Percentiles rank a stretch among this genome's conserved stretches.
Conservation (phyloP, 208 protist genomes). For the Leishmania lainsoni region DNA sequence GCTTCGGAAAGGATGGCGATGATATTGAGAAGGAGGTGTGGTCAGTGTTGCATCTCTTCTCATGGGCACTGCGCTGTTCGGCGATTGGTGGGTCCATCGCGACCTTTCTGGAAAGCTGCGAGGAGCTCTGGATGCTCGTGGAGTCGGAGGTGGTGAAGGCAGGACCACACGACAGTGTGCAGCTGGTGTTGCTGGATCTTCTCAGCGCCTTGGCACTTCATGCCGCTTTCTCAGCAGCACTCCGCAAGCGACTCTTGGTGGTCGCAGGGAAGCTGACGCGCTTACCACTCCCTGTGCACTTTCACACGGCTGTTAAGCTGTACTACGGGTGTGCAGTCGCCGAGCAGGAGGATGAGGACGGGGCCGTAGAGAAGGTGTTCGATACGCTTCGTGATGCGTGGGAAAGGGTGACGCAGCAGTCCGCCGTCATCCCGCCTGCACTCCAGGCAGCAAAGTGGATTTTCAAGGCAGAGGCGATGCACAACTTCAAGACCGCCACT, state of each 20-base stretch:
- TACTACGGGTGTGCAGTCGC: constrained; percentile 28
- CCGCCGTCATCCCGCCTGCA: constrained; percentile 1
- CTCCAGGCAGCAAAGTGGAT: constrained; percentile 23
- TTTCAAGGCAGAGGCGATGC: constrained; percentile 4
- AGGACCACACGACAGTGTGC: constrained; percentile 17
- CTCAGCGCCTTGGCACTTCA: constrained; percentile 29
- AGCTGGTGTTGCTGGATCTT: constrained; percentile 29
- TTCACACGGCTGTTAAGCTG: constrained; percentile 24
- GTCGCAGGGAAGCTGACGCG: constrained; percentile 15
- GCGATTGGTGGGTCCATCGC: constrained; percentile 6
- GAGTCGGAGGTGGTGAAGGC: constrained; percentile 10
- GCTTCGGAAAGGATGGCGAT: constrained; percentile 19
- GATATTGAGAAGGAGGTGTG: constrained; percentile 28
- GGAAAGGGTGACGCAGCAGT: constrained; percentile 11
- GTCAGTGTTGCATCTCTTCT: constrained; percentile 29
- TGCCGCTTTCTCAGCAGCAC: constrained; percentile 12
- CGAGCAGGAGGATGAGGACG: constrained; percentile 7
- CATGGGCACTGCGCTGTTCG: constrained; percentile 30
- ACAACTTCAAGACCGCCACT: not conserved
- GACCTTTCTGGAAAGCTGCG: constrained; percentile 17
- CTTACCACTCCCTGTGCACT: constrained; percentile 28
- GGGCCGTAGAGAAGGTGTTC: not conserved
- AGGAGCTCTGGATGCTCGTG: constrained; percentile 23
- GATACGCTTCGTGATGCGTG: constrained; percentile 18
- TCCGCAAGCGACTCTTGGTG: constrained; percentile 15